phyloP scores from a whole-genome alignment of 176 grass and related monocot species.

The Olyra latifolia region DNA sequence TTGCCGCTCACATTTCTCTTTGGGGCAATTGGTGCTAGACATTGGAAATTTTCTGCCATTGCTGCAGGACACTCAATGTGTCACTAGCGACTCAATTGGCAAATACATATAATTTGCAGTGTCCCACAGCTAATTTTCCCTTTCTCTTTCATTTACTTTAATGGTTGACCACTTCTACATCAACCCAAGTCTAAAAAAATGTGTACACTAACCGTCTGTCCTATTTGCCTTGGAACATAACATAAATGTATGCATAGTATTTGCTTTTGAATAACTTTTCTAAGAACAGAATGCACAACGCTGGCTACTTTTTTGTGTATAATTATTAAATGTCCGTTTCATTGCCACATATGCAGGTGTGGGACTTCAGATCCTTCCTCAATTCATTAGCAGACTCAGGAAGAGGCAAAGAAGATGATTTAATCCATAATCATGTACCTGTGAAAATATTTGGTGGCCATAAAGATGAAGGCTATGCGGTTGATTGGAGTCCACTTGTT shows the following conservation, averaged over 20 bases:
- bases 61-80: too few species aligned
- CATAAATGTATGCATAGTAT: too few species aligned
- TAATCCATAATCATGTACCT: slow-evolving; percentile 52
- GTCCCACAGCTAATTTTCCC: too few species aligned
- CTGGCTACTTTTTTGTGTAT: slow-evolving; percentile 13
- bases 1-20: not conserved
- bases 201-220: not conserved
- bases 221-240: not conserved
- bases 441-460: slow-evolving; percentile 77
- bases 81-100: too few species aligned
- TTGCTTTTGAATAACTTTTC: too few species aligned
- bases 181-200: not conserved
- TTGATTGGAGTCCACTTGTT: slow-evolving; percentile 87
- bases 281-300: too few species aligned
- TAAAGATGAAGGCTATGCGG: slow-evolving; percentile 89
- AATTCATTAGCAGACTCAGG: slow-evolving; percentile 77
- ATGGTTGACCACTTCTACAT: not conserved
- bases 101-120: too few species aligned
- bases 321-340: not conserved
- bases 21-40: too few species aligned
- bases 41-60: too few species aligned
- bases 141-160: not conserved
- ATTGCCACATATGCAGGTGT: slow-evolving; percentile 56
- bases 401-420: slow-evolving; percentile 54
- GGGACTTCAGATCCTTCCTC: slow-evolving; percentile 71